Percentiles rank a stretch among this genome's conserved stretches.
Evolutionary conservation across 495 filamentous ascomycete genomes (phyloP).

Genomic region (Hypoxylon crocopeplum): DNA sequence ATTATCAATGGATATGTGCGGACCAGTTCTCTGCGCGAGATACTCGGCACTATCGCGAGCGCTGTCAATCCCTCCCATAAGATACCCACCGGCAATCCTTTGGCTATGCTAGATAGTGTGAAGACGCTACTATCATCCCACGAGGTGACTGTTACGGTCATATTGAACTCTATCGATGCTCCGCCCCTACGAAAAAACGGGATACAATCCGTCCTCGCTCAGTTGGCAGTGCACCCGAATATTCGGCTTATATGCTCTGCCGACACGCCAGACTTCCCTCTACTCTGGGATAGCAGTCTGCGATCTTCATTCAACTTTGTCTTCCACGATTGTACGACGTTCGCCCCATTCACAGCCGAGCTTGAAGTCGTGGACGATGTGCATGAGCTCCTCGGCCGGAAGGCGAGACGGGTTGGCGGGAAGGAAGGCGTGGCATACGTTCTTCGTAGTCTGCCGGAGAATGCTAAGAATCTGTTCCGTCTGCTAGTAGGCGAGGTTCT

Average conservation of each 20-base stretch:
- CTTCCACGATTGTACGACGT: conserved; percentile 95
- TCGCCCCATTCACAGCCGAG: conserved; percentile 72
- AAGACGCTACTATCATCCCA: conserved; percentile 62
- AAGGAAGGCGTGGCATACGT: conserved; percentile 94
- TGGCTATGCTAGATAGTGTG: conserved; percentile 50
- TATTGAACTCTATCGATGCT: conserved; percentile 88
- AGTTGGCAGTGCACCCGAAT: conserved; percentile 74
- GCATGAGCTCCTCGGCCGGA: conserved; percentile 82
- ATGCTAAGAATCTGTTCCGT: conserved; percentile 84
- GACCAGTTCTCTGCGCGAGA: conserved; percentile 76
- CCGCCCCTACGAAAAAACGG: conserved; percentile 72
- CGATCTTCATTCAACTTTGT: conserved; percentile 81
- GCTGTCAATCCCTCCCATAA: conserved; percentile 64
- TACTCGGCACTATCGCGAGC: conserved; percentile 75
- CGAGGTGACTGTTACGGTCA: conserved; percentile 62
- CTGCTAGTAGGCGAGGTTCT: conserved; percentile 85
- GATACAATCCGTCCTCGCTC: conserved; percentile 75
- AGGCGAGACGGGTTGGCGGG: conserved; percentile 81
- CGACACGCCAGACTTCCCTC: conserved; percentile 83
- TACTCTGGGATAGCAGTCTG: conserved; percentile 88
- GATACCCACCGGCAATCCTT: conserved; percentile 46
- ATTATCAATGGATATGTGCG: conserved; percentile 88
- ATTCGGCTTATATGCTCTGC: conserved; percentile 80
- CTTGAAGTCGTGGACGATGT: conserved; percentile 86
- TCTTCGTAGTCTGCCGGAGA: conserved; percentile 86